Percentiles rank a stretch among this genome's conserved stretches.
Conservation (phyloP, 2,329 filamentous ascomycete species). For the Pseudocercospora pini-densiflorae region DNA sequence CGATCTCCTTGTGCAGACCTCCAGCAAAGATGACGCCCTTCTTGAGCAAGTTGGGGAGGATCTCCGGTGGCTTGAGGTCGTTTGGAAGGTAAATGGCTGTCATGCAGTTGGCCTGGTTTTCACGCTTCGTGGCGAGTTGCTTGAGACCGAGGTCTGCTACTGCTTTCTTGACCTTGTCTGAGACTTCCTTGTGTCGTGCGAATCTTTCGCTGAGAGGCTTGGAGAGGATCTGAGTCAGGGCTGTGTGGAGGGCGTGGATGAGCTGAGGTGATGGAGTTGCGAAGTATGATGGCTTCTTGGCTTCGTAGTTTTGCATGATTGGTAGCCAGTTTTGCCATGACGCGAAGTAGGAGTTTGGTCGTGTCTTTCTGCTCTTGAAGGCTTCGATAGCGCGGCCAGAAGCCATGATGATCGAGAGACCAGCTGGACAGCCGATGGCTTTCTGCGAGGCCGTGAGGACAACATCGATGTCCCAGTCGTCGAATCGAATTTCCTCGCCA, state of each 20-base stretch:
- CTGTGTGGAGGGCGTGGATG: constrained; percentile 87
- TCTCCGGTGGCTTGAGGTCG: constrained; percentile 75
- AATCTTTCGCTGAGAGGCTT: constrained; percentile 82
- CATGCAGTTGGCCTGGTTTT: constrained; percentile 96
- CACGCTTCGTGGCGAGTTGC: constrained; percentile 81
- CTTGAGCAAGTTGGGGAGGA: constrained; percentile 82
- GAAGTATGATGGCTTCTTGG: constrained; percentile 96
- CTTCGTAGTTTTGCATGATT: constrained; percentile 99
- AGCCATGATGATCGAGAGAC: constrained; percentile 91
- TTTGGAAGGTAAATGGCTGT: constrained; percentile 96
- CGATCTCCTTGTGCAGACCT: constrained; percentile 95
- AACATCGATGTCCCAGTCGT: constrained; percentile 90
- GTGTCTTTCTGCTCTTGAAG: constrained; percentile 79
- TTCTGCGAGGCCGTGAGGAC: constrained; percentile 96
- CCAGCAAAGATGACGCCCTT: constrained; percentile 94
- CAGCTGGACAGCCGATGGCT: constrained; percentile 93
- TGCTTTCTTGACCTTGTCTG: constrained; percentile 84
- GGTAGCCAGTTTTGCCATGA: constrained; percentile 98
- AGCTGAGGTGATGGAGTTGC: constrained; percentile 95
- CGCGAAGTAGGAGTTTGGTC: constrained; percentile 88
- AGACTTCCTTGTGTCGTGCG: constrained; percentile 76
- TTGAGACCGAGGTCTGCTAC: constrained; percentile 80
- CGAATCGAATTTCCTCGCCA: constrained; percentile 93
- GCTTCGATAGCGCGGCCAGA: constrained; percentile 83
- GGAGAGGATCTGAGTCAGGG: constrained; percentile 83